phyloP scores from a whole-genome alignment of 257 asterid genomes.

The Primulina eburnea region DNA sequence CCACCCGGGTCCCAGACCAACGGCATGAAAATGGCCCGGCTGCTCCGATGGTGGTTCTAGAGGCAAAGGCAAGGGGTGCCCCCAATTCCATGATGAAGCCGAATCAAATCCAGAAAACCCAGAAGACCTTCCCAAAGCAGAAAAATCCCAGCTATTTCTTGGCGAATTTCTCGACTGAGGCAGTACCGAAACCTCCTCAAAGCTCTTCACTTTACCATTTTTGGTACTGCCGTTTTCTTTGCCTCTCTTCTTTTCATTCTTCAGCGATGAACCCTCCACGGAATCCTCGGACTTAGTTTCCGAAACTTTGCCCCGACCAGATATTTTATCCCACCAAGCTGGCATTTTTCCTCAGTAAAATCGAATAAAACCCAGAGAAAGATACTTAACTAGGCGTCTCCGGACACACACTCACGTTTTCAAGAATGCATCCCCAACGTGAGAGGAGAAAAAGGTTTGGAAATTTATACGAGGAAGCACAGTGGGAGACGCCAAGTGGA shows the following conservation, averaged over 20 bases:
- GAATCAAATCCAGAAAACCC: slow-evolving; percentile 95
- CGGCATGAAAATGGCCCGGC: slow-evolving; percentile 40
- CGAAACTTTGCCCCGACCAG: slow-evolving; percentile 39
- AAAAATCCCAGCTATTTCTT: slow-evolving; percentile 56
- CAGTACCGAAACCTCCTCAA: slow-evolving; percentile 47
- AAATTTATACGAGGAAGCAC: background rate
- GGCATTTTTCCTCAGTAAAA: slow-evolving; percentile 41
- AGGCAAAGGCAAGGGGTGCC: slow-evolving; percentile 75
- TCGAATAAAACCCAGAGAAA: background rate
- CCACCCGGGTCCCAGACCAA: slow-evolving; percentile 58
- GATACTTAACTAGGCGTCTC: background rate
- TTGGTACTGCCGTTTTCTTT: slow-evolving; percentile 21
- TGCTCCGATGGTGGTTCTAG: slow-evolving; percentile 34
- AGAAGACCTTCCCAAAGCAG: slow-evolving; percentile 38
- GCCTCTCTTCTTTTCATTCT: slow-evolving; percentile 32
- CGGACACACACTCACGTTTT: background rate
- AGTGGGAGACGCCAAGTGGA: background rate
- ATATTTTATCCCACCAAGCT: slow-evolving; percentile 53
- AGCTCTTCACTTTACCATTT: slow-evolving; percentile 38
- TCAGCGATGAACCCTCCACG: slow-evolving; percentile 31
- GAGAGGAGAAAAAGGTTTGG: background rate
- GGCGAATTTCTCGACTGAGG: slow-evolving; percentile 56
- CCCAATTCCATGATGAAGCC: slow-evolving; percentile 63
- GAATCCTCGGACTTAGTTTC: slow-evolving; percentile 15
- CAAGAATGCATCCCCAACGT: background rate